phyloP scores from a whole-genome alignment of 1,284 basidiomycete species.

The Tylopilus orsonianus region DNA sequence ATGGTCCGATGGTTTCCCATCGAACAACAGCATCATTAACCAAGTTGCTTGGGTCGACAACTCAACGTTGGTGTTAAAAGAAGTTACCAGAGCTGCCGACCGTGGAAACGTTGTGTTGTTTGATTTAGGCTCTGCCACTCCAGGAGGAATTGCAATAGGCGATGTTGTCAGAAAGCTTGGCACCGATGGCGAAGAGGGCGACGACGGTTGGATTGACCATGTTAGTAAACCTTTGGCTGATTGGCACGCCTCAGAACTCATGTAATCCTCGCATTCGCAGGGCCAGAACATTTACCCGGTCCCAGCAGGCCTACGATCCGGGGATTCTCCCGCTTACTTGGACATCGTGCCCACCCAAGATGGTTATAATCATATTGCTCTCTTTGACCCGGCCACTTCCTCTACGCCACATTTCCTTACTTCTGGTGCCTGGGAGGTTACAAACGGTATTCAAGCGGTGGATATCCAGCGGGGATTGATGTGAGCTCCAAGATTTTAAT shows the following conservation, averaged over 20 bases:
- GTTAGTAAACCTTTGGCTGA: conserved; percentile 40
- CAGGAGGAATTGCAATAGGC: conserved; percentile 40
- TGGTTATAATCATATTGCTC: conserved; percentile 88
- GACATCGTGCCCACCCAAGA: conserved; percentile 80
- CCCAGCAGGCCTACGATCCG: conserved; percentile 42
- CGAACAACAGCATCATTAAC: conserved; percentile 69
- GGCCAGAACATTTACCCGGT: conserved; percentile 63
- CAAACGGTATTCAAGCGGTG: conserved; percentile 69
- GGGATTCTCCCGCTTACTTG: conserved; percentile 67
- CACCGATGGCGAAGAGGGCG: conserved; percentile 79
- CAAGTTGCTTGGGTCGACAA: conserved; percentile 88
- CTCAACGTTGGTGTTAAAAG: conserved; percentile 77
- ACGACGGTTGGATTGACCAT: conserved; percentile 90
- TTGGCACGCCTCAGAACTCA: conserved; percentile 13
- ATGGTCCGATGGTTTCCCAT: conserved; percentile 62
- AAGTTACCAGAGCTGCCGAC: conserved; percentile 82
- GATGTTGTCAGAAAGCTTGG: conserved; percentile 74
- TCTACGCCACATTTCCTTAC: conserved; percentile 80
- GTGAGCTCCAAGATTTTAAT: conserved; percentile 47
- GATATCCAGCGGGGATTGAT: conserved; percentile 68
- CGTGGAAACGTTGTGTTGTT: conserved; percentile 80
- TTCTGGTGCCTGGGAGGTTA: conserved; percentile 88
- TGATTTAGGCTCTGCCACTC: conserved; percentile 43
- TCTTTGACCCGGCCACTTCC: conserved; percentile 76
- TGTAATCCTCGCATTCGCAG: conserved; percentile 35